Conservation (phyloP, 2,329 filamentous ascomycete species). For the Colletotrichum cuscutae region DNA sequence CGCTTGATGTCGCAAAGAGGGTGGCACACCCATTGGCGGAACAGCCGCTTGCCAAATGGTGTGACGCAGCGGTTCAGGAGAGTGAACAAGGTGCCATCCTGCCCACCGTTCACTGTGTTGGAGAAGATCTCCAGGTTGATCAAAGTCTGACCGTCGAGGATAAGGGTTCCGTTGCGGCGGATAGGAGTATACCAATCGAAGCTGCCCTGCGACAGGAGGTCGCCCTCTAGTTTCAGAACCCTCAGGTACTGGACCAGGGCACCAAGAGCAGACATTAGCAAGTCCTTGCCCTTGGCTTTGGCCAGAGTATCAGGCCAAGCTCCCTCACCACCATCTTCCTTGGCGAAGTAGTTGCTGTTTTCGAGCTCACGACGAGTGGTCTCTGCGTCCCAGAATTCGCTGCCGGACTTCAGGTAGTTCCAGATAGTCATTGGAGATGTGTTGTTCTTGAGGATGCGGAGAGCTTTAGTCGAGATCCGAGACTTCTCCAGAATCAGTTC, state of each 20-base stretch:
- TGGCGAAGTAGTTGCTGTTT: constrained; percentile 80
- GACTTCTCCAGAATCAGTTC: constrained; percentile 92
- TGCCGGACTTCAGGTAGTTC: constrained; percentile 88
- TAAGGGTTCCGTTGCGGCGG: constrained; percentile 85
- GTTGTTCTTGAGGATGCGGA: constrained; percentile 96
- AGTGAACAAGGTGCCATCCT: constrained; percentile 87
- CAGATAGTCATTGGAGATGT: constrained; percentile 92
- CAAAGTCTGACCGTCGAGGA: constrained; percentile 94
- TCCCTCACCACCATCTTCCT: constrained; percentile 61
- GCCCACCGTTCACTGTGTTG: constrained; percentile 88
- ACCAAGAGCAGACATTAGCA: constrained; percentile 91
- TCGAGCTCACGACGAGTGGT: constrained; percentile 84
- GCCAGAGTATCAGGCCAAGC: constrained; percentile 81
- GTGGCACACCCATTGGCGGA: constrained; percentile 97
- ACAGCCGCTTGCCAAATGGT: constrained; percentile 94
- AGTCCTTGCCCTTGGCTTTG: constrained; percentile 79
- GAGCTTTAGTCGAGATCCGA: constrained; percentile 83
- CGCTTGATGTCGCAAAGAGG: constrained; percentile 86
- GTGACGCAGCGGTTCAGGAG: constrained; percentile 95
- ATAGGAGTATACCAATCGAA: constrained; percentile 95
- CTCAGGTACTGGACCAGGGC: constrained; percentile 89
- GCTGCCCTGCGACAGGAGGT: constrained; percentile 87
- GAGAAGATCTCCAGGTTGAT: constrained; percentile 98
- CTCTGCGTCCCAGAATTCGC: constrained; percentile 93
- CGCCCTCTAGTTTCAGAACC: constrained; percentile 87